Percentiles rank a stretch among this genome's conserved stretches.
Evolutionary conservation across 345 rosid genomes (phyloP).

Genomic region (Aurinia saxatilis): DNA sequence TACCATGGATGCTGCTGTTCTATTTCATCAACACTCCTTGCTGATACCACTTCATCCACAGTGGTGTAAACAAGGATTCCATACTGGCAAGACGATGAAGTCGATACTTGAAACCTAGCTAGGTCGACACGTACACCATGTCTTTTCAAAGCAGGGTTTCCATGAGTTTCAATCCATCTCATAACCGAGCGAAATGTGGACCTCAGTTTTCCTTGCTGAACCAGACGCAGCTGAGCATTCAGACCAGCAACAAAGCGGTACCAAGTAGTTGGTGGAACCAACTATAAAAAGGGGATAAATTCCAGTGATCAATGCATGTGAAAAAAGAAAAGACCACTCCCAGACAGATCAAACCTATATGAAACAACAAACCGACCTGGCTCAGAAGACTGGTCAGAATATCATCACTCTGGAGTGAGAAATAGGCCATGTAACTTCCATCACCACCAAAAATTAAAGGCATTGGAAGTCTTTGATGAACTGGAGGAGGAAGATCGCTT

Average conservation of each 20-base stretch:
- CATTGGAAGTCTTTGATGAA: conserved; percentile 73
- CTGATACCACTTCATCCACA: conserved; percentile 28
- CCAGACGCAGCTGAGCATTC: conserved; percentile 82
- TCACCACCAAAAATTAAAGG: conserved; percentile 77
- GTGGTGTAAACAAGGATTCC: conserved; percentile 51
- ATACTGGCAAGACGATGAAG: conserved; percentile 73
- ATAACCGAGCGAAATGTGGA: conserved; percentile 56
- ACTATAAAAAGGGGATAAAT: conserved; percentile 32
- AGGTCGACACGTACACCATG: conserved; percentile 60
- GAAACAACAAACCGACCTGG: conserved; percentile 47
- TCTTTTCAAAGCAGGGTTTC: conserved; percentile 61
- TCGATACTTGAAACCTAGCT: conserved; percentile 79
- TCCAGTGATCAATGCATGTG: neutral
- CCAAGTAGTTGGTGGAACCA: conserved; percentile 88
- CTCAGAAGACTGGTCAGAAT: conserved; percentile 81
- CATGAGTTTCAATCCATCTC: conserved; percentile 94
- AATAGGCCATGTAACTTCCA: conserved; percentile 91
- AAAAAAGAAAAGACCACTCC: neutral
- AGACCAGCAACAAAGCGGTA: conserved; percentile 90
- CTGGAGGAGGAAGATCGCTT: conserved; percentile 72
- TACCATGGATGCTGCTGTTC: conserved; percentile 45
- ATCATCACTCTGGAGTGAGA: conserved; percentile 77
- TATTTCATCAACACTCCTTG: conserved; percentile 32
- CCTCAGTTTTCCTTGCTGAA: conserved; percentile 57
- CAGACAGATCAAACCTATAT: neutral